phyloP scores from a whole-genome alignment of 2,329 filamentous ascomycete genomes.

The Fusarium continuum region DNA sequence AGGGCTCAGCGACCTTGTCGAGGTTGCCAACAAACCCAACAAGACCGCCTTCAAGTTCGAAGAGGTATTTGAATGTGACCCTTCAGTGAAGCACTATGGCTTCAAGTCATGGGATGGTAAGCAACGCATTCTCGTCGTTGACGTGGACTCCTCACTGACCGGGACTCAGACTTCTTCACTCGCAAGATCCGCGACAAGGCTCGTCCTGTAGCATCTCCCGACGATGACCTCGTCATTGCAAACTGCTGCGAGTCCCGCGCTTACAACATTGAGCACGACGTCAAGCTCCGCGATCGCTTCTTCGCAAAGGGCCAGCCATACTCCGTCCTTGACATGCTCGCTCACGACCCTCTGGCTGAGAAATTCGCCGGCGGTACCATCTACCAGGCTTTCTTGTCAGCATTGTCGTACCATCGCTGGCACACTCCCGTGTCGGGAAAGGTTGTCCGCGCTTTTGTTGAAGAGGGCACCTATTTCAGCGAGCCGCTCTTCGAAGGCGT shows the following conservation, averaged over 20 bases:
- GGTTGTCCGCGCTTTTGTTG: constrained; percentile 64
- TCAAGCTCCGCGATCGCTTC: constrained; percentile 68
- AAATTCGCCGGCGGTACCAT: constrained; percentile 71
- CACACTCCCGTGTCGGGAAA: constrained; percentile 73
- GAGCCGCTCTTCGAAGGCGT: constrained; percentile 58
- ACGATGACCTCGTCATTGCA: constrained; percentile 63
- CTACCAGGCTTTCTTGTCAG: constrained; percentile 76
- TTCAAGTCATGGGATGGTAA: constrained; percentile 73
- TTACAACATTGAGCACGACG: constrained; percentile 60
- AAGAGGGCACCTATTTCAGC: constrained; percentile 74
- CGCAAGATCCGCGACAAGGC: constrained; percentile 61
- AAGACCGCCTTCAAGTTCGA: constrained; percentile 60
- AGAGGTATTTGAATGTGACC: constrained; percentile 69
- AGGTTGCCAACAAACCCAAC: constrained; percentile 59
- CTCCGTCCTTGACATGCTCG: constrained; percentile 71
- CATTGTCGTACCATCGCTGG: constrained; percentile 77
- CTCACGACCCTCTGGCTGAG: constrained; percentile 59
- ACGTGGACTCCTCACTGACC: neutral
- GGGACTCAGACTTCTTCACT: constrained; percentile 67
- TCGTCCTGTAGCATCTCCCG: constrained; percentile 66
- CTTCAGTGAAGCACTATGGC: constrained; percentile 62
- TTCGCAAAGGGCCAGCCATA: constrained; percentile 77
- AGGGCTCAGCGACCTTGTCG: constrained; percentile 58
- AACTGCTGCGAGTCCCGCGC: constrained; percentile 73
- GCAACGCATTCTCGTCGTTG: constrained; percentile 22